Evolutionary conservation across 2,329 filamentous ascomycete species (phyloP), one percentile per base, ranked within the genome.

Genomic region (Alternaria brassicicola): DNA sequence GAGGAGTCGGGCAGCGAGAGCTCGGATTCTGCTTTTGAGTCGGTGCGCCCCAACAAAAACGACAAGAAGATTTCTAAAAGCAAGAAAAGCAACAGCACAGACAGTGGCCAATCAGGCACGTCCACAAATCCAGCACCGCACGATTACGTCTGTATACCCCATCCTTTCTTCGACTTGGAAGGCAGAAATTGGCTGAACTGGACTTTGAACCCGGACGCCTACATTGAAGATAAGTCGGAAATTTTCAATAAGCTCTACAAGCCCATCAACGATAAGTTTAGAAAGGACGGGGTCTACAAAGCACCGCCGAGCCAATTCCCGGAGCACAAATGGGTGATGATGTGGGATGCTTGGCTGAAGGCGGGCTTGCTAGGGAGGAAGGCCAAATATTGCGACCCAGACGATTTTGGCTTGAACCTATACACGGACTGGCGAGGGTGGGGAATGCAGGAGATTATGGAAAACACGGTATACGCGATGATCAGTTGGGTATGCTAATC

Each of bases 291-390:
- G 4, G 53, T 66, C 13, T 55, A 50, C 25, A 39, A 56, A n/a
- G 17, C 53, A 15, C 35, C 54, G 23, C 53, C 63, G 7, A 19
- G 25, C 8, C 38, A 67, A 1, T 46, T 62, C 21, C 43, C 43
- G 10, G 55, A 54, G 12, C 60, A 62, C 51, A 70, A 69, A 49
- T 70, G 67, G 66, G 50, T 70, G 6, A 69, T 68, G 6, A 53
- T 66, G 60, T 52, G 54, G 51, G 41, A 49, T n/a, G 57, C 52
- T 19, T 68, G 52, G 54, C 43, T 58, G n/a, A 63, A 54, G 43
- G 45, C 17, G 15, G 42, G 52, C 21, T 38, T 61, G 2, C 42
- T 50, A 6, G 12, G 10, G 7, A 38, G 41, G 7, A 55, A 58
- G 26, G 48, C 52, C 9, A 54, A 39, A 41, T 68, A 66, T 47